These are phyloP conservation scores for Parachlorella kessleri DNA, from an alignment of 139 green algal species.

Conservation along the genomic window DNA sequence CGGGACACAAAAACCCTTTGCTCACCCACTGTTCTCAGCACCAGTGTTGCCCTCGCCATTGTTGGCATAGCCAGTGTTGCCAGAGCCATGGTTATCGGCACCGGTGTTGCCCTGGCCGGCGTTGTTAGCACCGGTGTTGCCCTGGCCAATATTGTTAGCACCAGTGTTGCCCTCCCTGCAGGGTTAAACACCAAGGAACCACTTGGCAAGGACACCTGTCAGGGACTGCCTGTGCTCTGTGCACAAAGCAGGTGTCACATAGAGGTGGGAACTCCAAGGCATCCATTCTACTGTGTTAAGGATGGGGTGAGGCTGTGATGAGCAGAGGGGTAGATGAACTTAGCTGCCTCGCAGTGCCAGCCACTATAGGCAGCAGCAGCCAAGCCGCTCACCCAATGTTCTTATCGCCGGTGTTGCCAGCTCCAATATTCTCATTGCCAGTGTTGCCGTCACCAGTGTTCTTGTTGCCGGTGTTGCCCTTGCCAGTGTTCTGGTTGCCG, in stretches of 20 bases:
- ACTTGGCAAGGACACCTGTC: too few species aligned
- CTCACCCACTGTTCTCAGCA: too few species aligned
- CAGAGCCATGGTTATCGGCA: neutral
- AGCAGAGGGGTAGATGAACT: too few species aligned
- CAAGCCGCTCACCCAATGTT: neutral
- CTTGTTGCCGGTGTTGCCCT: constrained; percentile 3
- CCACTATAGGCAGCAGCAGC: neutral
- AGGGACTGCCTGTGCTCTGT: too few species aligned
- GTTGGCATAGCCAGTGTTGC: neutral
- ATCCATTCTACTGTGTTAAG: neutral
- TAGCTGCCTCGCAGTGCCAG: neutral
- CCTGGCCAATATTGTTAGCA: neutral
- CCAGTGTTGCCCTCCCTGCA: neutral
- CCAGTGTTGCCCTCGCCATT: neutral
- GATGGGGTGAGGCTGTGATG: too few species aligned
- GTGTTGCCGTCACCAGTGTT: constrained; percentile 1
- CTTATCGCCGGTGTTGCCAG: neutral
- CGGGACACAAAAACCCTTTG: too few species aligned
- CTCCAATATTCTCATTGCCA: neutral
- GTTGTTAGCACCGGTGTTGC: neutral
- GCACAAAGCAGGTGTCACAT: too few species aligned
- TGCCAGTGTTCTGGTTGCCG: neutral
- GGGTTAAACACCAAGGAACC: neutral
- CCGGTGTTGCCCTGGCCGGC: neutral
- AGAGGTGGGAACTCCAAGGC: too few species aligned